Evolutionary conservation across 495 filamentous ascomycete species (phyloP).

Genomic region (Tuber brumale): DNA sequence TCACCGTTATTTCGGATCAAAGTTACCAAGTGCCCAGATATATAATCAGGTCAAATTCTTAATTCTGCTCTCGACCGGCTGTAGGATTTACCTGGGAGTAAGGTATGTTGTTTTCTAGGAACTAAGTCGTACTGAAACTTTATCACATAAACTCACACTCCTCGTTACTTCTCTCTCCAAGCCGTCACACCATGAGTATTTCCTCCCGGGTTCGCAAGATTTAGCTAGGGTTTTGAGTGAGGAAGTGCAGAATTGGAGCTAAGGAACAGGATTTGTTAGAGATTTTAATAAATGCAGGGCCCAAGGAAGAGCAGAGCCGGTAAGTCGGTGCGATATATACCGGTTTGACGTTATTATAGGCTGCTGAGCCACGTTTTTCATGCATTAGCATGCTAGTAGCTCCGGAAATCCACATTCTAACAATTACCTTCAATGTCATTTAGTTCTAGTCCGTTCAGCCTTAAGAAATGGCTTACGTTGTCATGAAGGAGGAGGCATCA

Average conservation of each 20-base stretch:
- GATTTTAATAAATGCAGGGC: neutral
- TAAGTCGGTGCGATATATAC: neutral
- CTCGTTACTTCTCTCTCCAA: neutral
- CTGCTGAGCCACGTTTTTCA: neutral
- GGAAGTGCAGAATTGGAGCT: neutral
- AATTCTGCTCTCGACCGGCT: no score
- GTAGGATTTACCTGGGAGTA: neutral
- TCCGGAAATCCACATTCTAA: neutral
- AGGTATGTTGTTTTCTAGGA: neutral
- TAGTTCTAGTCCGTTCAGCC: neutral
- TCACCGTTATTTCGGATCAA: neutral
- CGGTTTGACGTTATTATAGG: neutral
- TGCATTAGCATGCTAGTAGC: neutral
- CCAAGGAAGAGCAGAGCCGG: neutral
- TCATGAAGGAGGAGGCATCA: neutral
- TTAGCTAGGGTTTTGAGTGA: no score
- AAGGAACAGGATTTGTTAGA: neutral
- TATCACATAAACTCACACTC: neutral
- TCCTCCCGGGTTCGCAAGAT: neutral
- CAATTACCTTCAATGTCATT: neutral
- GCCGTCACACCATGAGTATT: neutral
- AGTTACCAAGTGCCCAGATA: neutral
- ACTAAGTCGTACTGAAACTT: neutral
- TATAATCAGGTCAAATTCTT: neutral
- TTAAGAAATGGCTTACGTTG: neutral